phyloP scores from a whole-genome alignment of 305 asterid genomes.

The Fraxinus nigra region DNA sequence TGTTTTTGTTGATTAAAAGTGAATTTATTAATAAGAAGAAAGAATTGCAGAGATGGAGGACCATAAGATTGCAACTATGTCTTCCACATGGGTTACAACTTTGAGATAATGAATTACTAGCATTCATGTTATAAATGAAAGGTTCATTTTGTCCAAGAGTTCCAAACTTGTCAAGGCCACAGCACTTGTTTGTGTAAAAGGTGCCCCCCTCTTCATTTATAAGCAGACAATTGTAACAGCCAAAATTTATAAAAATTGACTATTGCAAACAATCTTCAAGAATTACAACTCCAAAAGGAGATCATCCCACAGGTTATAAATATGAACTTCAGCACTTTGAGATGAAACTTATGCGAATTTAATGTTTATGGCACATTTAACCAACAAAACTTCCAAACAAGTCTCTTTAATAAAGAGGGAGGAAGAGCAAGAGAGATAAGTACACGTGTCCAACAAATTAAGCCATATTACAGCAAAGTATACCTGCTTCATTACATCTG shows the following conservation, averaged over 20 bases:
- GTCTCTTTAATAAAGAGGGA: not conserved
- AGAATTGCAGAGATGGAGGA: not conserved
- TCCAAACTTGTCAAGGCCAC: not conserved
- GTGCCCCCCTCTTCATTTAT: not conserved
- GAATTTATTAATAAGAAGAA: not conserved
- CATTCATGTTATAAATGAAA: not conserved
- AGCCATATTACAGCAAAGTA: not conserved
- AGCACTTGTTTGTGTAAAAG: not conserved
- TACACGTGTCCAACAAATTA: not conserved
- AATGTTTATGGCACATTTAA: not conserved
- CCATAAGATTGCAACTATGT: not conserved
- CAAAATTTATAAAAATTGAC: not conserved
- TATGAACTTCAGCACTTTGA: not conserved
- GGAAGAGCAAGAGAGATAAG: not conserved
- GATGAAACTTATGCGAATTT: not conserved
- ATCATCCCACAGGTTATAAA: not conserved
- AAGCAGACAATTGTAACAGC: not conserved
- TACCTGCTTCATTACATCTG: slow-evolving; percentile 47
- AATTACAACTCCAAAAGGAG: not conserved
- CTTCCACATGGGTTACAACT: not conserved
- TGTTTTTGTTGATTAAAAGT: not conserved
- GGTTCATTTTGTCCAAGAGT: not conserved
- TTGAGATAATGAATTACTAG: not conserved
- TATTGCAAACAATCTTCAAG: not conserved
- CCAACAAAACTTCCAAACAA: not conserved